Percentiles rank a stretch among this genome's conserved stretches.
Evolutionary conservation across 495 filamentous ascomycete species (phyloP).

Genomic region (Filosporella fistucella): DNA sequence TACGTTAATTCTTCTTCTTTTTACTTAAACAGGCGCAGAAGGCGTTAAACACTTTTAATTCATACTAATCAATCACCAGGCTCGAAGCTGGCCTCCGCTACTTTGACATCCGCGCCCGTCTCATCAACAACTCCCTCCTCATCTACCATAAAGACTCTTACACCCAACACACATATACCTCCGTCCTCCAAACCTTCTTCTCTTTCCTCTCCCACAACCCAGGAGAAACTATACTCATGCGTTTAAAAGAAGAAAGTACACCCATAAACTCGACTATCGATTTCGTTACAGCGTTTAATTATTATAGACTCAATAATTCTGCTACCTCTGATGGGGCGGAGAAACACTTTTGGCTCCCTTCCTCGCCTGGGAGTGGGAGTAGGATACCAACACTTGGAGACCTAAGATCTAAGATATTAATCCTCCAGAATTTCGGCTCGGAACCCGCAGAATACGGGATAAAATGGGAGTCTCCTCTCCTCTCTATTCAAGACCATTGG

Average conservation of each 20-base stretch:
- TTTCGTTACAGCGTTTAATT: slow-evolving; percentile 25
- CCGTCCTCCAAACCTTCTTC: slow-evolving; percentile 20
- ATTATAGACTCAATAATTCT: slow-evolving; percentile 17
- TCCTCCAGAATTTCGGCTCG: slow-evolving; percentile 27
- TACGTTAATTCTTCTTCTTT: too few species aligned
- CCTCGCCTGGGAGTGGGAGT: not conserved
- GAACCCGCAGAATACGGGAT: slow-evolving; percentile 17
- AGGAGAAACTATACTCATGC: slow-evolving; percentile 24
- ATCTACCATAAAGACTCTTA: slow-evolving; percentile 26
- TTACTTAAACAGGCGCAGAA: too few species aligned
- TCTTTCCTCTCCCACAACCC: slow-evolving; percentile 18
- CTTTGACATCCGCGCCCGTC: slow-evolving; percentile 27
- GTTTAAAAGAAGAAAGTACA: slow-evolving; percentile 24
- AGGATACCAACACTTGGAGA: slow-evolving; percentile 26
- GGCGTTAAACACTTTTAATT: too few species aligned
- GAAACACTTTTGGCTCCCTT: slow-evolving; percentile 20
- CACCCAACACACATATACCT: slow-evolving; percentile 23
- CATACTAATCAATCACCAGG: too few species aligned
- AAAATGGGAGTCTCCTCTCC: slow-evolving; percentile 16
- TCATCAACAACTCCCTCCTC: slow-evolving; percentile 22
- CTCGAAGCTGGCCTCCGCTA: slow-evolving; percentile 26
- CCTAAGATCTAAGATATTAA: slow-evolving; percentile 23
- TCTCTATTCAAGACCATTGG: slow-evolving; percentile 19
- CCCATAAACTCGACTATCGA: slow-evolving; percentile 16
- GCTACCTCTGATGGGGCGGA: slow-evolving; percentile 17